Evolutionary conservation across 2,329 filamentous ascomycete genomes (phyloP).

Genomic region (Penicillium sp.): DNA sequence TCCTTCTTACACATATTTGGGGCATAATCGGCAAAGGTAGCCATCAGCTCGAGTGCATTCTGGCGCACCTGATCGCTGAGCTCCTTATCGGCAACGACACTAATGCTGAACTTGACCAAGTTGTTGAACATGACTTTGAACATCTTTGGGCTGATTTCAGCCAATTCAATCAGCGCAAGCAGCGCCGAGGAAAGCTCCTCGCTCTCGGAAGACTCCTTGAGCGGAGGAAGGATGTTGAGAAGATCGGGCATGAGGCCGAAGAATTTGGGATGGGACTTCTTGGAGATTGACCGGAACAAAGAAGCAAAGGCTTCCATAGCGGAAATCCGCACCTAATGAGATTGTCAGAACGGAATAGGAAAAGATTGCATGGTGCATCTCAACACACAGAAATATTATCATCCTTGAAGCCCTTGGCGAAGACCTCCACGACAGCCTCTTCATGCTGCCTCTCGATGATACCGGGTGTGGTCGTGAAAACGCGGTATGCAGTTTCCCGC

Average conservation of each 20-base stretch:
- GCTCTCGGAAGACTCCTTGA: slow-evolving; percentile 87
- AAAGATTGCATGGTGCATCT: not conserved
- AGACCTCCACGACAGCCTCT: slow-evolving; percentile 81
- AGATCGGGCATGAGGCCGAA: slow-evolving; percentile 84
- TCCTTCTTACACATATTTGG: slow-evolving; percentile 96
- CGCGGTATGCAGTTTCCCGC: slow-evolving; percentile 88
- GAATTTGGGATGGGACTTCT: slow-evolving; percentile 87
- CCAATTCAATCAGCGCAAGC: slow-evolving; percentile 87
- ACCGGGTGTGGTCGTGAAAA: slow-evolving; percentile 90
- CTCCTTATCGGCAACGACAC: slow-evolving; percentile 94
- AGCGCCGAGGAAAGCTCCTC: slow-evolving; percentile 89
- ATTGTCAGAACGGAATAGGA: slow-evolving; percentile 2
- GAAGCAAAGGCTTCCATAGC: slow-evolving; percentile 96
- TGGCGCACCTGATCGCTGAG: slow-evolving; percentile 85
- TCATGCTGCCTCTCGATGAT: slow-evolving; percentile 97
- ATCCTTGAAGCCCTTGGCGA: slow-evolving; percentile 89
- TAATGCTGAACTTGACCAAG: slow-evolving; percentile 87
- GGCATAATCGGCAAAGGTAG: slow-evolving; percentile 93
- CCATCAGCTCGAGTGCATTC: slow-evolving; percentile 95
- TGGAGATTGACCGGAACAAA: slow-evolving; percentile 87
- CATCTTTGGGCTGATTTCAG: slow-evolving; percentile 94
- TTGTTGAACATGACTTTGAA: slow-evolving; percentile 94
- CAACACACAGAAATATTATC: slow-evolving; percentile 69
- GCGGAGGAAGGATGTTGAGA: slow-evolving; percentile 87
- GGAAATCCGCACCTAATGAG: slow-evolving; percentile 73